These are phyloP conservation scores for Phaeosphaeria sp. DNA, from an alignment of 2,329 filamentous ascomycete species.

Conservation along the genomic window DNA sequence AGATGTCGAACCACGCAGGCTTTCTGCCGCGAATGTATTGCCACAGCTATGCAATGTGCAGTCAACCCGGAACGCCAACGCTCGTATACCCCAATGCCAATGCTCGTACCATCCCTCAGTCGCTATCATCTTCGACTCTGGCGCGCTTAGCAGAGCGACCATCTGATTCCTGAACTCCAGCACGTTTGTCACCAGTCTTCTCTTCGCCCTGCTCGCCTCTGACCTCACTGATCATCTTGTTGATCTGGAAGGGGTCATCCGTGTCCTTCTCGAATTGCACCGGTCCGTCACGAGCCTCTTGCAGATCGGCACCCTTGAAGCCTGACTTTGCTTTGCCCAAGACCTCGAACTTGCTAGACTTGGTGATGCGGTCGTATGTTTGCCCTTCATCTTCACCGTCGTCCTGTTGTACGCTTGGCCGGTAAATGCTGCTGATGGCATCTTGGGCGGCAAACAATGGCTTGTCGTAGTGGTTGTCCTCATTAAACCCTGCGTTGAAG, in stretches of 20 bases:
- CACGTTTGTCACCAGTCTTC: constrained; percentile 71
- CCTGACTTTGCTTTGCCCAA: constrained; percentile 82
- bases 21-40: background rate
- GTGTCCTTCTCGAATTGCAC: constrained; percentile 95
- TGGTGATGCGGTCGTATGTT: constrained; percentile 85
- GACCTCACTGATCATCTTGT: constrained; percentile 87
- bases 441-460: constrained; percentile 96
- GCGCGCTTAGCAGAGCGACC: constrained; percentile 70
- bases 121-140: constrained; percentile 74
- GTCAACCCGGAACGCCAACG: constrained; percentile 1
- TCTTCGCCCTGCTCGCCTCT: constrained; percentile 63
- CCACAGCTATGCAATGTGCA: background rate
- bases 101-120: constrained; percentile 16
- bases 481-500: constrained; percentile 92
- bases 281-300: constrained; percentile 85
- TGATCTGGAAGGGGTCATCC: constrained; percentile 90
- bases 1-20: background rate
- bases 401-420: constrained; percentile 74
- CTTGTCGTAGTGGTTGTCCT: constrained; percentile 97
- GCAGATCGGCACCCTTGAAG: constrained; percentile 85
- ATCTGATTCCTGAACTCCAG: constrained; percentile 73
- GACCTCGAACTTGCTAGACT: constrained; percentile 84
- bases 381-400: constrained; percentile 82
- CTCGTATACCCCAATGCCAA: background rate
- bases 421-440: constrained; percentile 92